Percentiles rank a stretch among this genome's conserved stretches.
These are phyloP conservation scores for Aspergillus ochraceoroseus DNA, from an alignment of 2,329 filamentous ascomycete genomes.

Conservation along the genomic window DNA sequence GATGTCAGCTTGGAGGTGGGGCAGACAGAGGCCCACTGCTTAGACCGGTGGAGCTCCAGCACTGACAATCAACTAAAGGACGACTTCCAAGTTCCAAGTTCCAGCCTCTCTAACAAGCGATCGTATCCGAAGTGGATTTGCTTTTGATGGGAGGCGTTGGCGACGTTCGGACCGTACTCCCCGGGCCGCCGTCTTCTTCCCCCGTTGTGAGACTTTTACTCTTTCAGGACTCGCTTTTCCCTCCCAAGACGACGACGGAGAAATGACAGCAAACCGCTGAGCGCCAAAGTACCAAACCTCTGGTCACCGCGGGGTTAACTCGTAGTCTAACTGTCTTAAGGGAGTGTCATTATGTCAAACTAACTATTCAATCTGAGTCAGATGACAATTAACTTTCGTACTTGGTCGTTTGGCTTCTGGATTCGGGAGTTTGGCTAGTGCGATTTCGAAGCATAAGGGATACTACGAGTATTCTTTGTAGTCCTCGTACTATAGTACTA, in stretches of 20 bases:
- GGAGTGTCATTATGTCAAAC: neutral
- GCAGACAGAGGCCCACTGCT: conserved; percentile 2
- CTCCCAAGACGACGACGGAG: neutral
- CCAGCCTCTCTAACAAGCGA: conserved; percentile 15
- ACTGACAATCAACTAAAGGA: conserved; percentile 1
- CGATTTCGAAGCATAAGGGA: too few species aligned
- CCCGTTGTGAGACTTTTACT: conserved; percentile 2
- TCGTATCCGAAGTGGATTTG: conserved; percentile 12
- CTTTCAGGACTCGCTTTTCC: neutral
- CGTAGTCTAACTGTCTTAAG: neutral
- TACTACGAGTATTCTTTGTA: too few species aligned
- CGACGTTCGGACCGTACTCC: conserved; percentile 20
- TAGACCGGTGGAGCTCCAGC: conserved; percentile 13
- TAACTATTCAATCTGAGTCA: neutral
- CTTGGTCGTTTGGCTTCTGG: conserved; percentile 1
- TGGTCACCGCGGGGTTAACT: conserved; percentile 9
- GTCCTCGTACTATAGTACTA: too few species aligned
- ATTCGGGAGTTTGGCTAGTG: too few species aligned
- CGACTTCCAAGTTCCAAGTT: neutral
- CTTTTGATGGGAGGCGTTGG: conserved; percentile 20
- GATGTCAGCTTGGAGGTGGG: neutral
- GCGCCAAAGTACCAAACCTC: conserved; percentile 5
- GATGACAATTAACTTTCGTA: neutral
- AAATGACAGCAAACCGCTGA: neutral
- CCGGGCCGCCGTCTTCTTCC: conserved; percentile 16